These are phyloP conservation scores for Wickerhamomyces strasburgensis DNA, from an alignment of 805 yeast genomes.

Conservation along the genomic window DNA sequence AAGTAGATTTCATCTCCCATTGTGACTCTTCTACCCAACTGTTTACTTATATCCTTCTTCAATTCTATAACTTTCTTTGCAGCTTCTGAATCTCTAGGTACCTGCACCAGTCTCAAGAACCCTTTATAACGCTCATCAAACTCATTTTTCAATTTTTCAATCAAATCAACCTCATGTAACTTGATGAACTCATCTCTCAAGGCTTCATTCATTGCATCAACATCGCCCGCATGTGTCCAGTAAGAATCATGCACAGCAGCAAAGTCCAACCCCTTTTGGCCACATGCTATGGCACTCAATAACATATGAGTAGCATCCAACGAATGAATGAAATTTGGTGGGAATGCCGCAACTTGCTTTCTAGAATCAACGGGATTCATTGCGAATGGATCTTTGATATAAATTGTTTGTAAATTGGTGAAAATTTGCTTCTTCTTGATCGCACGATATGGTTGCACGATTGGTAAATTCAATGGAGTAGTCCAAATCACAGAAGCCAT, in stretches of 20 bases:
- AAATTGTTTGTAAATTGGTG: conserved; percentile 88
- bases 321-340: conserved; percentile 94
- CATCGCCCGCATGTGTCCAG: conserved; percentile 94
- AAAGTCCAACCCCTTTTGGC: conserved; percentile 59
- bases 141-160: conserved; percentile 67
- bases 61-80: conserved; percentile 46
- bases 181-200: conserved; percentile 76
- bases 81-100: conserved; percentile 47
- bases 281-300: conserved; percentile 76
- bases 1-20: conserved; percentile 68
- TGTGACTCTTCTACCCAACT: conserved; percentile 48
- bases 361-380: conserved; percentile 78
- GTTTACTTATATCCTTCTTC: conserved; percentile 43
- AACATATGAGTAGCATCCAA: conserved; percentile 97
- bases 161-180: conserved; percentile 69
- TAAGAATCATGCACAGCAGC: conserved; percentile 97
- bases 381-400: conserved; percentile 81
- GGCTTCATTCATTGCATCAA: conserved; percentile 61
- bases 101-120: conserved; percentile 54
- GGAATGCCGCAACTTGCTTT: conserved; percentile 89
- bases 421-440: conserved; percentile 56
- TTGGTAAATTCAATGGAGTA: conserved; percentile 89
- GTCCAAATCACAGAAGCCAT: conserved; percentile 96
- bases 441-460: conserved; percentile 93
- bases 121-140: conserved; percentile 76